Conservation (phyloP, 2,329 filamentous ascomycete species). For the Fusarium falciforme region DNA sequence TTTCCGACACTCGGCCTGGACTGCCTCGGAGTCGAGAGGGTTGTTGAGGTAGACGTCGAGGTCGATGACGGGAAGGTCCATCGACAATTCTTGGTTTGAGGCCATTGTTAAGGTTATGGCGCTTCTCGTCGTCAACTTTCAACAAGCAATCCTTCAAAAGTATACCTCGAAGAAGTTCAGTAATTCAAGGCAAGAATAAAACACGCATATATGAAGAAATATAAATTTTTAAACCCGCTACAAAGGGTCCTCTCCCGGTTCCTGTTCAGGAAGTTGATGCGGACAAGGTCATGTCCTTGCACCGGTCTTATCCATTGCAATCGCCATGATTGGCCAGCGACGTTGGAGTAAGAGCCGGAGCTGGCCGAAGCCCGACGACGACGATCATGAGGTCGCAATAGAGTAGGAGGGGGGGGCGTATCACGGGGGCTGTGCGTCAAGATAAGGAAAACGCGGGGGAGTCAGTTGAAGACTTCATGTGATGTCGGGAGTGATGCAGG, state of each 20-base stretch:
- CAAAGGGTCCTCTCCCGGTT: slow-evolving; percentile 21
- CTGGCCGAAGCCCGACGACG: slow-evolving; percentile 33
- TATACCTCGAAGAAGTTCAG: not conserved
- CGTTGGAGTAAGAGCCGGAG: slow-evolving; percentile 19
- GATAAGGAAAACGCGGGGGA: not conserved
- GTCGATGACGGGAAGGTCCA: slow-evolving; percentile 71
- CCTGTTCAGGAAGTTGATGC: slow-evolving; percentile 33
- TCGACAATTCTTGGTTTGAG: slow-evolving; percentile 48
- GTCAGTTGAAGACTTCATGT: not conserved
- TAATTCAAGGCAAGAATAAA: not conserved
- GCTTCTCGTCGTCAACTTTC: not conserved
- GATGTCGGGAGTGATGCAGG: not conserved
- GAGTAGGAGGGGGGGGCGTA: slow-evolving; percentile 3
- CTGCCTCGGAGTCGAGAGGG: slow-evolving; percentile 55
- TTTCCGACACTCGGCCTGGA: slow-evolving; percentile 63
- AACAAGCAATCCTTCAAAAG: not conserved
- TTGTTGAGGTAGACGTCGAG: slow-evolving; percentile 66
- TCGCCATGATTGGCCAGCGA: slow-evolving; percentile 26
- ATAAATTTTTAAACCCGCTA: not conserved
- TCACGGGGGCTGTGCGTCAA: slow-evolving; percentile 2
- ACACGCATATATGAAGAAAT: not conserved
- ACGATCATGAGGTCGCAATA: slow-evolving; percentile 26
- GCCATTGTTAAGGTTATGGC: slow-evolving; percentile 25
- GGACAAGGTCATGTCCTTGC: slow-evolving; percentile 30
- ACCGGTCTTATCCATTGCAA: slow-evolving; percentile 20